Evolutionary conservation across 2,329 filamentous ascomycete species (phyloP).

Genomic region (Aspergillus thermomutatus): DNA sequence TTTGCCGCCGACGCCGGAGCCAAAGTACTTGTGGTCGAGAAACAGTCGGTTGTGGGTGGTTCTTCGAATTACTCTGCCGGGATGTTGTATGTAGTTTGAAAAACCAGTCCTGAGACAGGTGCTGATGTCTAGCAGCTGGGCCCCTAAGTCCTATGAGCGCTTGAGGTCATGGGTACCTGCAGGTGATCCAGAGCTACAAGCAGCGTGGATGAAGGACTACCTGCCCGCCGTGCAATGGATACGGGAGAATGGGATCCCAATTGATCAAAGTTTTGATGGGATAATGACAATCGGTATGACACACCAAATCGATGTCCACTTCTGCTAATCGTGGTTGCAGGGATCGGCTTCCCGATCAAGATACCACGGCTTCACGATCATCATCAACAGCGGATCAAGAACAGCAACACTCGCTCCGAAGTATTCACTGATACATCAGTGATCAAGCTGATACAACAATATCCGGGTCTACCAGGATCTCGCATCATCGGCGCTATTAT

Average conservation of each 20-base stretch:
- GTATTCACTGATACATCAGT: constrained; percentile 20
- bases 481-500: constrained; percentile 21
- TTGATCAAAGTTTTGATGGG: constrained; percentile 21
- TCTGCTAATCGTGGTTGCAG: constrained; percentile 1
- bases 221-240: constrained; percentile 28
- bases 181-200: constrained; percentile 21
- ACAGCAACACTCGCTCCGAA: constrained; percentile 14
- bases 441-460: constrained; percentile 21
- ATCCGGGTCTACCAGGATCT: constrained; percentile 18
- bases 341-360: constrained; percentile 26
- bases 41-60: constrained; percentile 21
- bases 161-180: constrained; percentile 24
- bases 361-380: constrained; percentile 19
- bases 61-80: constrained; percentile 26
- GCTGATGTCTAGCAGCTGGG: constrained; percentile 20
- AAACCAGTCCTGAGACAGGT: not conserved
- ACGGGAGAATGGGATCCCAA: constrained; percentile 24
- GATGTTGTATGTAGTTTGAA: constrained; percentile 23
- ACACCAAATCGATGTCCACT: too few relatives aligned
- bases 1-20: constrained; percentile 24
- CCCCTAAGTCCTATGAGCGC: constrained; percentile 19
- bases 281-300: constrained; percentile 29
- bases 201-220: constrained; percentile 25
- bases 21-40: constrained; percentile 23
- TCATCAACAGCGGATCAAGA: constrained; percentile 17